A percentile compares a stretch with the other conserved stretches of the same genome.
These are phyloP conservation scores for Paramarasmius palmivorus DNA, from an alignment of 1,284 basidiomycete genomes.

Conservation along the genomic window DNA sequence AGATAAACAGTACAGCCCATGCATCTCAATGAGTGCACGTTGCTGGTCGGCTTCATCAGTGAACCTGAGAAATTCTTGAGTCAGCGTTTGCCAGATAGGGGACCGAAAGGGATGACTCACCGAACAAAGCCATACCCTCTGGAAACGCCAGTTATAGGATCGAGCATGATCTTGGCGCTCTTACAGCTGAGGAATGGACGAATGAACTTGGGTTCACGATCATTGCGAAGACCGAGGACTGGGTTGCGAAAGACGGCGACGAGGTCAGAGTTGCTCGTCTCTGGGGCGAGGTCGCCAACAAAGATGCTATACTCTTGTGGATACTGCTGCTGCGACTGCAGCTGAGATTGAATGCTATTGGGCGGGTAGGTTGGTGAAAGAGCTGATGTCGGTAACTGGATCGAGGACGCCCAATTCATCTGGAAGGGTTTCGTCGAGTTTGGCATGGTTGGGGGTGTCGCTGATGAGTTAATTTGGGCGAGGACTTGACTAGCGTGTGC, in stretches of 20 bases:
- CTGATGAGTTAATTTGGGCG: conserved; percentile 58
- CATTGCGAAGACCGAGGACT: conserved; percentile 76
- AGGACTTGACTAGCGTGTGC: conserved; percentile 73
- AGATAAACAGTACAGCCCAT: conserved; percentile 82
- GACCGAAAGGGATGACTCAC: conserved; percentile 35
- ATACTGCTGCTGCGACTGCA: conserved; percentile 52
- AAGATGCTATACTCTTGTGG: conserved; percentile 89
- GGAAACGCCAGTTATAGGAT: conserved; percentile 86
- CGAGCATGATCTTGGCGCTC: conserved; percentile 92
- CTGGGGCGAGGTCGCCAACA: conserved; percentile 87
- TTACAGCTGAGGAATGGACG: conserved; percentile 86
- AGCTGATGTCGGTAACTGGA: conserved; percentile 42
- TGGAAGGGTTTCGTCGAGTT: conserved; percentile 75
- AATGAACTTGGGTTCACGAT: conserved; percentile 82
- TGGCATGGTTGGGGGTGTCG: conserved; percentile 67
- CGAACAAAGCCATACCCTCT: conserved; percentile 89
- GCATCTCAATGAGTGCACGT: conserved; percentile 87
- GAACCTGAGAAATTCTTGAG: conserved; percentile 51
- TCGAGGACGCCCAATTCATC: conserved; percentile 79
- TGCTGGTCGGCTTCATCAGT: conserved; percentile 86
- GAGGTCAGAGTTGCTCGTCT: conserved; percentile 87
- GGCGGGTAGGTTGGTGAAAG: conserved; percentile 37
- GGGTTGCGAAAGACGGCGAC: conserved; percentile 88
- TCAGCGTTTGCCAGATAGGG: conserved; percentile 7
- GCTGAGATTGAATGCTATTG: conserved; percentile 25